phyloP scores from a whole-genome alignment of 805 yeast genomes.

The Candida loeiensis region DNA sequence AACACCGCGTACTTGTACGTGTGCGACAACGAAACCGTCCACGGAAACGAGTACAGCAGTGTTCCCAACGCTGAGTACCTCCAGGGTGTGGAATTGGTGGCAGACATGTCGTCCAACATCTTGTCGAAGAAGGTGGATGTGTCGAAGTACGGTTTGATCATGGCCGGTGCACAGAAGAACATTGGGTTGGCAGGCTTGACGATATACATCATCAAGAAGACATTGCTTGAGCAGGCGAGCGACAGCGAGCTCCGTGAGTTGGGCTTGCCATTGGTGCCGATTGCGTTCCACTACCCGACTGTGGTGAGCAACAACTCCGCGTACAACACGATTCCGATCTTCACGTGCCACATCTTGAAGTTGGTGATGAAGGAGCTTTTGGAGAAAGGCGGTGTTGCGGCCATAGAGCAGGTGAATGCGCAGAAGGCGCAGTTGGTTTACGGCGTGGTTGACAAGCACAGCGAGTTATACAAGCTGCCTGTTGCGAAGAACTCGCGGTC shows the following conservation, averaged over 20 bases:
- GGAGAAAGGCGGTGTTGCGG: constrained; percentile 65
- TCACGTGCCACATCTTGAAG: constrained; percentile 82
- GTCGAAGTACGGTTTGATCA: constrained; percentile 77
- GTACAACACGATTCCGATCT: constrained; percentile 93
- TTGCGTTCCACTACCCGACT: constrained; percentile 82
- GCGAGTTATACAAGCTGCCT: constrained; percentile 62
- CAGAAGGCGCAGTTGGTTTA: constrained; percentile 66
- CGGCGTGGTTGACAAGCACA: constrained; percentile 57
- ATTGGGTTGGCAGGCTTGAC: constrained; percentile 96
- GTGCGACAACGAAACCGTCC: constrained; percentile 97
- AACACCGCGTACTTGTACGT: constrained; percentile 81
- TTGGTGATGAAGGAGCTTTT: constrained; percentile 67
- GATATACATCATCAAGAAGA: constrained; percentile 82
- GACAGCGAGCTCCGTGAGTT: constrained; percentile 57
- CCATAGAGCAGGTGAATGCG: constrained; percentile 55
- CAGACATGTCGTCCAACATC: constrained; percentile 93
- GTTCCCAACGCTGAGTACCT: constrained; percentile 53
- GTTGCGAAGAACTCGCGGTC: constrained; percentile 67
- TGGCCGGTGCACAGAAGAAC: constrained; percentile 99
- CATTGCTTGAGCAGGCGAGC: constrained; percentile 63
- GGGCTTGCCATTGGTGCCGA: constrained; percentile 78
- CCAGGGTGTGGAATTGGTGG: constrained; percentile 74
- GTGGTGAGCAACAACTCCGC: constrained; percentile 88
- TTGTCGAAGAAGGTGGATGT: constrained; percentile 79
- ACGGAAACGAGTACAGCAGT: constrained; percentile 77